A percentile compares a stretch with the other conserved stretches of the same genome.
Evolutionary conservation across 345 rosid species (phyloP).

Genomic region (Reutealis trisperma): DNA sequence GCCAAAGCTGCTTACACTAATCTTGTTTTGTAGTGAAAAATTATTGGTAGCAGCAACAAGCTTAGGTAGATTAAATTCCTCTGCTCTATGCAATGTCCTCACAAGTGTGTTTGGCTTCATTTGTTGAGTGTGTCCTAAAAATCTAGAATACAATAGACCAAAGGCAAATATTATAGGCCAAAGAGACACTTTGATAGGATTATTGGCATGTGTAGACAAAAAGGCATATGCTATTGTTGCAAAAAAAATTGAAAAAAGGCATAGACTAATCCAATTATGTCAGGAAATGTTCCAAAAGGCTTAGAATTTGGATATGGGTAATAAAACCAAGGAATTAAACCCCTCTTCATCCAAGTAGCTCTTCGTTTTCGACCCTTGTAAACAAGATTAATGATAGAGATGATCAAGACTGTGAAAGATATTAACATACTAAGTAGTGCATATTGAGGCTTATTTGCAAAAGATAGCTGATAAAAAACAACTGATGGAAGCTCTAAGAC

Average conservation of each 20-base stretch:
- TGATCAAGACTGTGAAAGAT: conserved; percentile 6
- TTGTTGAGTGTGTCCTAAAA: neutral
- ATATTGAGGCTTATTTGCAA: neutral
- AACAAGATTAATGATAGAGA: conserved; percentile 17
- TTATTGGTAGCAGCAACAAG: conserved; percentile 70
- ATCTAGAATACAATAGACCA: neutral
- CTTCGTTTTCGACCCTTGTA: neutral
- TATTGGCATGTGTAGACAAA: neutral
- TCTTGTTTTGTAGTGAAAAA: conserved; percentile 69
- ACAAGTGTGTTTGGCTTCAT: neutral
- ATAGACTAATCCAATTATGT: neutral
- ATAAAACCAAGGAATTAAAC: too few species aligned
- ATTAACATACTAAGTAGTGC: conserved; percentile 19
- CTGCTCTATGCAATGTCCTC: conserved; percentile 40
- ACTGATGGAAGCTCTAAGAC: conserved; percentile 15
- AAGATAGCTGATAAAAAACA: conserved; percentile 23
- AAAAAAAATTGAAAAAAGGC: neutral
- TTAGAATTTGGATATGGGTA: neutral
- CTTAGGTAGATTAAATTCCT: conserved; percentile 63
- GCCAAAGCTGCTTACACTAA: conserved; percentile 78
- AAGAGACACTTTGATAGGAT: conserved; percentile 10
- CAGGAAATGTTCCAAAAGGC: conserved; percentile 13
- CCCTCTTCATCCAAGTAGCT: too few species aligned
- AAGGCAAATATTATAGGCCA: conserved; percentile 11
- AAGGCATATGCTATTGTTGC: conserved; percentile 7